Evolutionary conservation across 805 yeast genomes (phyloP).

Genomic region (Hemisphaericaspora nanyangensis): DNA sequence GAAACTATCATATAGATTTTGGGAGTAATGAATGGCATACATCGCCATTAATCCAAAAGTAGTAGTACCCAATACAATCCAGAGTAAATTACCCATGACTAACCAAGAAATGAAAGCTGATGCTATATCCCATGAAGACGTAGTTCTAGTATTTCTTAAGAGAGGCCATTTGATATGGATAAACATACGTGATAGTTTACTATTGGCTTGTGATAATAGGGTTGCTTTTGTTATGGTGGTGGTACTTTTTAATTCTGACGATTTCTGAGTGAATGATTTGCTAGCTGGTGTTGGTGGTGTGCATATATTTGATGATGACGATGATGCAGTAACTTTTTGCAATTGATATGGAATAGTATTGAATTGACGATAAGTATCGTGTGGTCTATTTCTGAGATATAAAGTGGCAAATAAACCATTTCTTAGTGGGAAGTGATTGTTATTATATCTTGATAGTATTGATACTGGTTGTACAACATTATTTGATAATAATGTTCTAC

Average conservation of each 20-base stretch:
- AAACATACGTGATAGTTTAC: conserved; percentile 26
- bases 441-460: too few species aligned
- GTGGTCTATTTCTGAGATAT: too few species aligned
- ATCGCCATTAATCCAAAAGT: conserved; percentile 48
- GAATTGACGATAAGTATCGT: too few species aligned
- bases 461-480: too few species aligned
- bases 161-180: conserved; percentile 47
- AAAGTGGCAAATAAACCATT: too few species aligned
- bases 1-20: conserved; percentile 21
- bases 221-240: conserved; percentile 15
- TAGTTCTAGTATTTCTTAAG: conserved; percentile 40
- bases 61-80: conserved; percentile 56
- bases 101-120: conserved; percentile 56
- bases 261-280: neutral
- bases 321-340: too few species aligned
- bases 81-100: conserved; percentile 52
- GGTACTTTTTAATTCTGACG: neutral
- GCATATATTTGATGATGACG: too few species aligned
- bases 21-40: conserved; percentile 40
- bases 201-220: conserved; percentile 27
- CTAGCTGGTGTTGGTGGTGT: neutral
- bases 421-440: too few species aligned
- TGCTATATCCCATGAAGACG: conserved; percentile 47
- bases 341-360: too few species aligned
- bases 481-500: too few species aligned